Conservation (phyloP, 202 grass and related monocot species). For the Setaria italica region DNA sequence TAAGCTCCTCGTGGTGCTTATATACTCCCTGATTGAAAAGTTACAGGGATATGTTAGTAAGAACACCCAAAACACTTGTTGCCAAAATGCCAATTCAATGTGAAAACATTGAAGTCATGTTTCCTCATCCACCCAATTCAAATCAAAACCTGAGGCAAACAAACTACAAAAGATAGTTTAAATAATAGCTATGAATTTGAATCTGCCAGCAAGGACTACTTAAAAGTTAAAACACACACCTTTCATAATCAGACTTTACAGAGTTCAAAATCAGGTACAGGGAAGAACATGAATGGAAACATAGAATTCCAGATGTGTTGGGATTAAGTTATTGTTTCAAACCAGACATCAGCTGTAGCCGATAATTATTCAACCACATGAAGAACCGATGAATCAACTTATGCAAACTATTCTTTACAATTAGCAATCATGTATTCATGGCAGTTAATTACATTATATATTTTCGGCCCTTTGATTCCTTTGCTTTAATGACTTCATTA, state of each 20-base stretch:
- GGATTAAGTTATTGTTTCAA: neutral
- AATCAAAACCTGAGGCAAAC: too few relatives aligned
- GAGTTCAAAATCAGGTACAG: neutral
- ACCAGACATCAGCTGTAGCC: neutral
- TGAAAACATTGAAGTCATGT: neutral
- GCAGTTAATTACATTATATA: neutral
- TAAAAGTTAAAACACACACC: neutral
- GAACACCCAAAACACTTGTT: neutral
- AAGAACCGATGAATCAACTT: neutral
- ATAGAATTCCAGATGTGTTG: neutral
- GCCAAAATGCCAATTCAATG: neutral
- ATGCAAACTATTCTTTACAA: neutral
- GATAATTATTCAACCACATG: neutral
- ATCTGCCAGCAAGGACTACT: neutral
- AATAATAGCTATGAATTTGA: neutral
- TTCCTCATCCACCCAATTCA: neutral
- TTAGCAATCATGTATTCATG: neutral
- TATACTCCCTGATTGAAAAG: constrained; percentile 57
- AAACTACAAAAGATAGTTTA: neutral
- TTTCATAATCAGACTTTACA: neutral
- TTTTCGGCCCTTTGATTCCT: neutral
- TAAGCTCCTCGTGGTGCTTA: constrained; percentile 72
- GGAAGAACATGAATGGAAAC: neutral
- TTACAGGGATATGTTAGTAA: neutral
- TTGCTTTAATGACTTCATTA: neutral